A percentile compares a stretch with the other conserved stretches of the same genome.
Evolutionary conservation across 108 stramenopile species (phyloP).

Genomic region (Nannochloropsis gaditana): DNA sequence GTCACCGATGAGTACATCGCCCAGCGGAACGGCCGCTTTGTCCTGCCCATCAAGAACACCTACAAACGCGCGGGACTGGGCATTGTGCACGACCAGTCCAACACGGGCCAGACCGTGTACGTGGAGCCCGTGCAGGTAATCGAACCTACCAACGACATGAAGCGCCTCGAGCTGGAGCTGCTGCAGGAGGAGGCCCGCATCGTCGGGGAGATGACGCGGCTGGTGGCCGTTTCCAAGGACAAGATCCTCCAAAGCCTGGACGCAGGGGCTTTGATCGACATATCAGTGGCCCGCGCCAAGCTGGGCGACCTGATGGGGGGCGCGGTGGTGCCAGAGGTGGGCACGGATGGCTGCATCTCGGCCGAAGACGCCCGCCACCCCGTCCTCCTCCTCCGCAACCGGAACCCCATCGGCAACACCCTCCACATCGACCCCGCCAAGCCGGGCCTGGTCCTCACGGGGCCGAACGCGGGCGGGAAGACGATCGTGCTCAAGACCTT

Average conservation of each 20-base stretch:
- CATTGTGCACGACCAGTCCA: constrained; percentile 75
- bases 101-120: constrained; percentile 81
- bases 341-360: constrained; percentile 67
- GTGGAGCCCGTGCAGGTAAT: constrained; percentile 78
- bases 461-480: constrained; percentile 84
- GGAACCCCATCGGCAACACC: constrained; percentile 73
- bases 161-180: constrained; percentile 63
- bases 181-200: constrained; percentile 65
- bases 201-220: constrained; percentile 38
- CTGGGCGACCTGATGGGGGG: constrained; percentile 65
- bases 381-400: constrained; percentile 65
- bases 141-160: constrained; percentile 78
- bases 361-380: constrained; percentile 76
- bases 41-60: constrained; percentile 36
- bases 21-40: constrained; percentile 42
- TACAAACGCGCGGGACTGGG: constrained; percentile 58
- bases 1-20: constrained; percentile 29
- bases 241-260: constrained; percentile 35
- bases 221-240: constrained; percentile 29
- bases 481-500: constrained; percentile 82
- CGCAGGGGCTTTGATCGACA: constrained; percentile 67
- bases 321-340: constrained; percentile 44
- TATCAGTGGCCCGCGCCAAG: constrained; percentile 62
- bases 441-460: constrained; percentile 70
- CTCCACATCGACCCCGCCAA: constrained; percentile 64